Evolutionary conservation across 108 stramenopile genomes (phyloP).

Genomic region (Chaetoceros muelleri): DNA sequence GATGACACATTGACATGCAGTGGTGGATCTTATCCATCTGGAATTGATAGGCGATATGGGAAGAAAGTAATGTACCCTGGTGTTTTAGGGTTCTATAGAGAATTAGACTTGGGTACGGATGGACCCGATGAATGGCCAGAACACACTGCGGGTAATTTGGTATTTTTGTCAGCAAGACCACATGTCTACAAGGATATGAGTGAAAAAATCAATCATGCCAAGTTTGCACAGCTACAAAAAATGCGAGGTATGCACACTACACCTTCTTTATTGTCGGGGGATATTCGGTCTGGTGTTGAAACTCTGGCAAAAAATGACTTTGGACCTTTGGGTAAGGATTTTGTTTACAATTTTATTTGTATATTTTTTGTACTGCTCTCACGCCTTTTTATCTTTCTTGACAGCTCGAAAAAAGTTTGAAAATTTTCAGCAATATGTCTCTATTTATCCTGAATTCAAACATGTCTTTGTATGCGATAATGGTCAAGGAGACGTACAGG

Average conservation of each 20-base stretch:
- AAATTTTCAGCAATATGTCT: conserved; percentile 86
- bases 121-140: conserved; percentile 88
- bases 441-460: conserved; percentile 93
- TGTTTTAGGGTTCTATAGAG: conserved; percentile 92
- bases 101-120: conserved; percentile 83
- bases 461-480: conserved; percentile 98
- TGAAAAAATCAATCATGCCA: conserved; percentile 83
- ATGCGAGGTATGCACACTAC: conserved; percentile 85
- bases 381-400: not conserved
- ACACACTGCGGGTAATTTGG: conserved; percentile 82
- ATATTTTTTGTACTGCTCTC: not conserved
- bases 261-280: conserved; percentile 91
- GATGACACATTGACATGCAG: conserved; percentile 94
- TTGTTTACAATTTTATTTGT: conserved; percentile 23
- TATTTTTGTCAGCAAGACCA: conserved; percentile 94
- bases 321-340: conserved; percentile 47
- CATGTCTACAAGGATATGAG: conserved; percentile 97
- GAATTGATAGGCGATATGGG: conserved; percentile 77
- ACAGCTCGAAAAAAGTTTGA: conserved; percentile 77
- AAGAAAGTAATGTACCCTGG: conserved; percentile 94
- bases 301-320: conserved; percentile 86
- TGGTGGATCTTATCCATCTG: conserved; percentile 94
- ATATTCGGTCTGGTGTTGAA: conserved; percentile 82
- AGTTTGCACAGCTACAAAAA: conserved; percentile 84
- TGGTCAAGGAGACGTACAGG: conserved; percentile 97